These are phyloP conservation scores for Mortierella polycephala DNA, from an alignment of 371 early-diverging fungal species.

Conservation along the genomic window DNA sequence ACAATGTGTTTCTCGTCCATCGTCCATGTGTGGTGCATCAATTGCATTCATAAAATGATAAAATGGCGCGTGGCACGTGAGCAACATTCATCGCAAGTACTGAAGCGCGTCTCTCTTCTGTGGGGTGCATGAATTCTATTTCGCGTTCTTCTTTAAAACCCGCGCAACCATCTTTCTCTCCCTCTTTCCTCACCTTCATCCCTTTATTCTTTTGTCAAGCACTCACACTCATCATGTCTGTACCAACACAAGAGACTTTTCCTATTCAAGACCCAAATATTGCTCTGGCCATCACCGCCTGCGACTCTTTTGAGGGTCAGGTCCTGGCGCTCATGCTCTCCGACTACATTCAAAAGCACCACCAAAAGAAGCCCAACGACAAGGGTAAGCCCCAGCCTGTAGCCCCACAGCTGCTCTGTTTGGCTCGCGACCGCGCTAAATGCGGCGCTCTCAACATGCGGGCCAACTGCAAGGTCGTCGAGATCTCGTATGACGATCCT, in stretches of 20 bases:
- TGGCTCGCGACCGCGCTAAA: conserved; percentile 21
- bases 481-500: conserved; percentile 25
- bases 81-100: too few relatives aligned
- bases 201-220: neutral
- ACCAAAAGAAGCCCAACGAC: neutral
- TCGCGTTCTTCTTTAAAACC: neutral
- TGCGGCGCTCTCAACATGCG: conserved; percentile 2
- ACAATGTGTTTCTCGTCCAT: too few relatives aligned
- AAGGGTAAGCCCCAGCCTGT: neutral
- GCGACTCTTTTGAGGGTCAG: conserved; percentile 34
- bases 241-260: neutral
- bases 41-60: neutral
- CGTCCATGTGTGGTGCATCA: too few relatives aligned
- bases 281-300: conserved; percentile 35
- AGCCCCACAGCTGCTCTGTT: conserved; percentile 18
- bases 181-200: neutral
- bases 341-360: conserved; percentile 11
- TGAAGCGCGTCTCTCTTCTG: too few relatives aligned
- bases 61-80: neutral
- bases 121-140: neutral
- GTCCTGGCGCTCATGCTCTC: conserved; percentile 26
- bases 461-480: conserved; percentile 17
- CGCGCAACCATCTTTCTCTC: neutral
- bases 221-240: neutral
- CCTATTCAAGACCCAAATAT: too few relatives aligned